A percentile compares a stretch with the other conserved stretches of the same genome.
Conservation (phyloP, 2,329 filamentous ascomycete genomes). For the Trichoderma koningii region DNA sequence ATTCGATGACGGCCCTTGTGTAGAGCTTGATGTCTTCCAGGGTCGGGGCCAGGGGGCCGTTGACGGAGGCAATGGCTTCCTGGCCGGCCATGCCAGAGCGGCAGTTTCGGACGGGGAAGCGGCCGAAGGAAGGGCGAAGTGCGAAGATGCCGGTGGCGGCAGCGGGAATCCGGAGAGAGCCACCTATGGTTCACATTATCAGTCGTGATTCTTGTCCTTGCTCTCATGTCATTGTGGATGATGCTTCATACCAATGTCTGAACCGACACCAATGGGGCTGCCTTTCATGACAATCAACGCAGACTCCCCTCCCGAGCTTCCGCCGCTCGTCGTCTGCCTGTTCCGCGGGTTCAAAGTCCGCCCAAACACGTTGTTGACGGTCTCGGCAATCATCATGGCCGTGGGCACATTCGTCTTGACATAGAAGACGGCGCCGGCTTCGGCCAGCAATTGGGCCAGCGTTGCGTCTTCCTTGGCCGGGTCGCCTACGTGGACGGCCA, state of each 20-base stretch:
- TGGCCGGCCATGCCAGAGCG: conserved; percentile 64
- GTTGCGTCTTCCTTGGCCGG: conserved; percentile 51
- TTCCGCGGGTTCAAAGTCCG: conserved; percentile 64
- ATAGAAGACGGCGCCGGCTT: conserved; percentile 56
- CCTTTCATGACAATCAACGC: conserved; percentile 63
- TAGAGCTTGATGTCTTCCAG: conserved; percentile 59
- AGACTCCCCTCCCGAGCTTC: conserved; percentile 67
- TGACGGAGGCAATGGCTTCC: conserved; percentile 64
- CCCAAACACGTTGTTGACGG: conserved; percentile 66
- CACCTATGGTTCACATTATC: conserved; percentile 39
- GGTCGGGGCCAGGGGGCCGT: conserved; percentile 62
- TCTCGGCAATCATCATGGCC: conserved; percentile 70
- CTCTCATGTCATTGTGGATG: background rate
- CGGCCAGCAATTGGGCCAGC: conserved; percentile 46
- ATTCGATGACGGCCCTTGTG: conserved; percentile 52
- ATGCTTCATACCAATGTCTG: conserved; percentile 54
- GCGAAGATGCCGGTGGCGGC: conserved; percentile 61
- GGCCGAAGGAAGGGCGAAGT: conserved; percentile 57
- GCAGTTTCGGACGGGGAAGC: conserved; percentile 58
- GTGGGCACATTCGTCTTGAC: conserved; percentile 62
- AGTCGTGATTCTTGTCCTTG: background rate
- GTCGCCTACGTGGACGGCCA: conserved; percentile 61
- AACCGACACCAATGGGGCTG: conserved; percentile 62
- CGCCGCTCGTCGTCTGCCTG: conserved; percentile 61
- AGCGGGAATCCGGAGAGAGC: conserved; percentile 56